Base-by-base conservation (phyloP, 192 early-diverging fungal genomes). In the Chytriomyces sp. region DNA sequence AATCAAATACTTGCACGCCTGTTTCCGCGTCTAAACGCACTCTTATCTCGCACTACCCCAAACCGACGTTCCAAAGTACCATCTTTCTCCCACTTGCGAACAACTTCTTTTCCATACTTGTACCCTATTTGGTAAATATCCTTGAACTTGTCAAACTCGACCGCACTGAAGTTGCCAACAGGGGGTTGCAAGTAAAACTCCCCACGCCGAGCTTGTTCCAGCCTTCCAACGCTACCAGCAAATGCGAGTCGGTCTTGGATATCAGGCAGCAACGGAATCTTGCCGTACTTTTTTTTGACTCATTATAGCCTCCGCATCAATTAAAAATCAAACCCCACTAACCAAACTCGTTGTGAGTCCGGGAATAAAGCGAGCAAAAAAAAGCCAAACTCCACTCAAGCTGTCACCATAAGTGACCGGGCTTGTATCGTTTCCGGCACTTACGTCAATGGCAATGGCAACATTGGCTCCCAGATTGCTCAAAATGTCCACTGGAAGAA, bases 361-460 rank as follows among this genome's bases (percentile, higher is more conserved):
- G 0, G 96, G 96, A 61, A 96, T 93, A 28, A 58, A 81, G 12
- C 89, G 83, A 70, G 93, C 90, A 39, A 94, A 75, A 10, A 97
- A 74, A 5, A 95, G 92, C 84, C 93, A 91, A 89, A 91, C 93
- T n/a, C 98, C 98, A 5, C 91, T 93, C 26, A 99, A 82, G 4
- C 91, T 89, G 66, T 96, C 96, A 33, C 95, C 96, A 70, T 93
- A 98, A 22, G 83, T 84, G 38, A 96, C 92, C 1, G 94, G 90
- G n/a, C 89, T 91, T 3, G 93, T 98, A 74, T 98, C 96, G 81
- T 99, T 92, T 52, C 92, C 90, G 39, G 83, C 82, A 4, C 93
- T 93, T 33, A 99, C 96, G 77, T 98, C 96, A 1, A 99, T 88
- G 0, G 96, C 96, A 88, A 99, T 92, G 52, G 98, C 91, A 55